Evolutionary conservation across 2,329 filamentous ascomycete genomes (phyloP), one percentile per base, ranked within the genome.

Genomic region (Aotearoamyces nothofagi): DNA sequence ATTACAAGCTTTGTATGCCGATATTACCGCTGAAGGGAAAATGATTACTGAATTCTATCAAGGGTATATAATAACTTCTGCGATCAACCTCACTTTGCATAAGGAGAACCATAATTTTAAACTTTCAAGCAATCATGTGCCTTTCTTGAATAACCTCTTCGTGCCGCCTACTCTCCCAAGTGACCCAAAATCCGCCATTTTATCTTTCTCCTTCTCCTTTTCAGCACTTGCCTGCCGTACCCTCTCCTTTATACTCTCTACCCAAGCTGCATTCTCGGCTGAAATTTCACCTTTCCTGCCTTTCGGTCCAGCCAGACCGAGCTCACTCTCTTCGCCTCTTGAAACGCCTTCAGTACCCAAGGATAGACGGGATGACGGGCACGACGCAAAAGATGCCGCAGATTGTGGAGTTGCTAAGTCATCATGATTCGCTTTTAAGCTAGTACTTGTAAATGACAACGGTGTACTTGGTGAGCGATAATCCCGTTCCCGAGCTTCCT

Each of bases 191-290:
- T 38, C 39, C 3, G 35, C 33, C 22, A 32, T 35, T 5, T 35
- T 34, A 26, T 30, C 37, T 36, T 38, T 23, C 49, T 51, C 13
- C 38, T 47, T 52, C 36, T 54, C 53, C 43, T 57, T 56, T 48
- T 72, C 72, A 32, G 67, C 67, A 44, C 75, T 80, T 35, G 72
- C 78, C 26, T 73, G 63, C 34, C 77, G 68, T 22, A 84, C 81
- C 46, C 81, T 78, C 45, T 81, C 77, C 55, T 83, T 77, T 57
- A 90, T 78, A 36, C 73, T 80, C 50, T 86, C 77, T 7, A 90
- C 78, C 81, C 81, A 90, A 22, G 75, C 72, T 33, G 71, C 63
- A 45, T 77, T 81, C 52, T 84, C 75, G 31, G 75, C 71, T 32
- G 72, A 79, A 55, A 72, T 78, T 46, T 63, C 67, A 5, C 69